Evolutionary conservation across 1,139 yeast species (phyloP).

Genomic region (Zygosaccharomyces sapae): DNA sequence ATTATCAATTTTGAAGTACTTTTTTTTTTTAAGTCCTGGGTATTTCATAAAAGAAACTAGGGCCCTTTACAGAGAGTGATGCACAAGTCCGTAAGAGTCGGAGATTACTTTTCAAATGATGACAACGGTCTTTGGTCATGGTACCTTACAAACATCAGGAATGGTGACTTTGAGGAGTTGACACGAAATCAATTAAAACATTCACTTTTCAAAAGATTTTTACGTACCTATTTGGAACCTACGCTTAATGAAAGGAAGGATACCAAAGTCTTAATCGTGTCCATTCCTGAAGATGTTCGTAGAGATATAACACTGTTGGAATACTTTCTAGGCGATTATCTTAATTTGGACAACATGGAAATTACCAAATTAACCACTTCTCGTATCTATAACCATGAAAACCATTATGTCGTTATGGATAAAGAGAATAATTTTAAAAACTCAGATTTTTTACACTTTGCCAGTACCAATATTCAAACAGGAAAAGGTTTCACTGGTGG

Average conservation of each 20-base stretch:
- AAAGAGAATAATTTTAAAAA: slow-evolving; percentile 30
- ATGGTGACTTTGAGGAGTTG: slow-evolving; percentile 36
- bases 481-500: neutral
- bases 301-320: slow-evolving; percentile 31
- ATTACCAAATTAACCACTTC: slow-evolving; percentile 29
- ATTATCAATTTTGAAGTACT: neutral
- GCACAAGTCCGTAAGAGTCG: slow-evolving; percentile 29
- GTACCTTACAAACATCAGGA: slow-evolving; percentile 32
- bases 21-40: neutral
- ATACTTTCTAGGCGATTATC: slow-evolving; percentile 32
- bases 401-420: slow-evolving; percentile 34
- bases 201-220: slow-evolving; percentile 29
- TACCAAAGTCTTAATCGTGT: slow-evolving; percentile 30
- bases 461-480: slow-evolving; percentile 15
- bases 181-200: slow-evolving; percentile 28
- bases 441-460: slow-evolving; percentile 25
- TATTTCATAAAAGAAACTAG: neutral
- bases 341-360: slow-evolving; percentile 30
- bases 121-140: slow-evolving; percentile 37
- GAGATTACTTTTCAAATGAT: slow-evolving; percentile 33
- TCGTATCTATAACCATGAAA: slow-evolving; percentile 32
- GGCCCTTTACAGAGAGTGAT: slow-evolving; percentile 12
- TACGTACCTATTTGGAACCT: slow-evolving; percentile 23
- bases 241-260: slow-evolving; percentile 11
- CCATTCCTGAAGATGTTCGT: slow-evolving; percentile 34